Evolutionary conservation across 2,329 filamentous ascomycete genomes (phyloP).

Genomic region (Cladosporium sp.): DNA sequence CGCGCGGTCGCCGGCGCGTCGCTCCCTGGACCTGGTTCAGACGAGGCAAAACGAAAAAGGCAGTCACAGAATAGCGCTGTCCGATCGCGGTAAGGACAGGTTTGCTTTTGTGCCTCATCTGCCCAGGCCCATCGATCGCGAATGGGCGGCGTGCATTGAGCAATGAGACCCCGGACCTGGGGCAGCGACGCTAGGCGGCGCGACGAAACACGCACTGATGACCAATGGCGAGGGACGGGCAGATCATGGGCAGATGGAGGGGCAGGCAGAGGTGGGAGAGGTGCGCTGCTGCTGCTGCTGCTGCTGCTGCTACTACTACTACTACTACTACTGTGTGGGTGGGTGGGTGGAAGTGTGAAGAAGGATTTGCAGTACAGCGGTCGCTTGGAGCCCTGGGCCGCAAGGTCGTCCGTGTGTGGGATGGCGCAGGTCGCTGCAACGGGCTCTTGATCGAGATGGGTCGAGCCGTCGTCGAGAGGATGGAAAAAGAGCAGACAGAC

Average conservation of each 20-base stretch:
- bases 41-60: constrained; percentile 4
- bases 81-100: constrained; percentile 3
- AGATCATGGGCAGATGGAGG: constrained; percentile 11
- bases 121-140: neutral
- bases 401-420: constrained; percentile 9
- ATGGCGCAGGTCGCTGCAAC: constrained; percentile 13
- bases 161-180: constrained; percentile 14
- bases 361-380: constrained; percentile 5
- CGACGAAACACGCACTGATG: constrained; percentile 17
- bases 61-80: constrained; percentile 4
- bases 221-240: constrained; percentile 10
- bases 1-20: constrained; percentile 10
- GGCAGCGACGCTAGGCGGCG: constrained; percentile 11
- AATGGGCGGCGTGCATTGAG: constrained; percentile 12
- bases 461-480: neutral
- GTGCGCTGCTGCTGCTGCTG: neutral
- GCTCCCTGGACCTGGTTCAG: constrained; percentile 7
- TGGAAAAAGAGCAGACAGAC: neutral
- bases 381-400: constrained; percentile 9
- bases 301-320: neutral
- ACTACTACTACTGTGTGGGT: neutral
- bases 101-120: constrained; percentile 11
- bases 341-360: constrained; percentile 11
- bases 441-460: neutral
- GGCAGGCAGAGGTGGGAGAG: neutral